Base-by-base conservation (phyloP, 768 basidiomycete species). In the Suillus luteus region DNA sequence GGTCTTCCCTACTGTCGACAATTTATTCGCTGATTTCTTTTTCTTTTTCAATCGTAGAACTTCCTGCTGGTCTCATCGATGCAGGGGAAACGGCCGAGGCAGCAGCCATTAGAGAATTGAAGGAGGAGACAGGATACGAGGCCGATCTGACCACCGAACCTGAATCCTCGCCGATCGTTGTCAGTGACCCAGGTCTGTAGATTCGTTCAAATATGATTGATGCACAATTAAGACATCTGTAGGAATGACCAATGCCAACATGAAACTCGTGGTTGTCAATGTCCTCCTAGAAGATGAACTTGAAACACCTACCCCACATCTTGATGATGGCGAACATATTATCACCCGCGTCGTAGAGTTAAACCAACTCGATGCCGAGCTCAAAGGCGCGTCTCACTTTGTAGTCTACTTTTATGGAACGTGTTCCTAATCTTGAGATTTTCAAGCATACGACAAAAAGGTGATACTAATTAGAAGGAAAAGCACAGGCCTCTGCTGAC, bases 201-300 rank as follows among this genome's bases (percentile, higher is more conserved):
- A n/a, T 27, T 41, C 43, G 59, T 31, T 59, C 66, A 37, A 52
- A 51, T 24, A 22, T 5, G 35, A 35, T 46, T 35, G 24, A 15
- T 27, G 59, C 24, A 38, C 11, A 61, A 35, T 24, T 3, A 55
- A 59, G 17, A 33, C 37, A 52, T 40, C 35, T 57, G 7, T 60
- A 92, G 95, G 96, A 11, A 95, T 99, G 95, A 91, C 93, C 22
- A 94, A 88, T 51, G 92, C 96, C 14, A 96, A 92, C 72, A 96
- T 96, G 93, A 89, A 92, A 69, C 84, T 97, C 24, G 87, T 93
- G 55, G 81, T 89, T 19, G 79, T 96, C 35, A 82, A 83, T 64
- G 90, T 94, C 51, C 73, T 80, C 40, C 79, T 98, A 61, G 79
- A 84, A n/a, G 86, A 85, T 65, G 75, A 83, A 69, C 77, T 96